These are phyloP conservation scores for Ogataea methanolica DNA, from an alignment of 805 yeast species.

Conservation along the genomic window DNA sequence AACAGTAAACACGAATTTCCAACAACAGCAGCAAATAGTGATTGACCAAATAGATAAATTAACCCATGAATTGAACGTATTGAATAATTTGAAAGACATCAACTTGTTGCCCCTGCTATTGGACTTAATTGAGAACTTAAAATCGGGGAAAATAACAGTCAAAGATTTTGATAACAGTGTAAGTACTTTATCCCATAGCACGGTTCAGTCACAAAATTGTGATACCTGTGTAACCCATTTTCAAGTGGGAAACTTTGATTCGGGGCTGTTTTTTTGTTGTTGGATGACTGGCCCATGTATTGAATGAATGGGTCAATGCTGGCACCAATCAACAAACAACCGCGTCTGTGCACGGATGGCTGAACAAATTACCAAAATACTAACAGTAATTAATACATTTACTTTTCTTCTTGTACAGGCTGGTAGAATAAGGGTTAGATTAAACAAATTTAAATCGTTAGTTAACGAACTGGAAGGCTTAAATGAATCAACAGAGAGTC, in stretches of 20 bases:
- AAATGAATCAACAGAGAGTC: conserved; percentile 36
- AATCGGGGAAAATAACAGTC: conserved; percentile 35
- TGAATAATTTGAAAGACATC: conserved; percentile 29
- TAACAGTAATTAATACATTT: background rate
- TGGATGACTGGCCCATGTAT: too few species aligned
- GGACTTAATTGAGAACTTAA: conserved; percentile 36
- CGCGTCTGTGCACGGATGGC: background rate
- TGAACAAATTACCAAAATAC: too few species aligned
- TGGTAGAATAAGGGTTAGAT: conserved; percentile 40
- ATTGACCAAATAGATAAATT: conserved; percentile 14
- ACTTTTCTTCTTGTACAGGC: conserved; percentile 20
- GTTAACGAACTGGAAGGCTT: conserved; percentile 42
- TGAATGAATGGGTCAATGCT: too few species aligned
- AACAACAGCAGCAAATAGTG: conserved; percentile 7
- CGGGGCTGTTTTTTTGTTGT: too few species aligned
- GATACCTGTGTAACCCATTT: too few species aligned
- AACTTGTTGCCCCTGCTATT: conserved; percentile 37
- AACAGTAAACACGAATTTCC: background rate
- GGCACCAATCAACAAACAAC: background rate
- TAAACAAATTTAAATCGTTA: conserved; percentile 31
- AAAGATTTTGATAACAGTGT: conserved; percentile 40
- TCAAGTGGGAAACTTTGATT: too few species aligned
- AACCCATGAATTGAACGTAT: conserved; percentile 16
- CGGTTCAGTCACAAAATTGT: too few species aligned
- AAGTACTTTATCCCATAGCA: conserved; percentile 10